Conservation (phyloP, 768 basidiomycete species). For the Dendrothele bispora region DNA sequence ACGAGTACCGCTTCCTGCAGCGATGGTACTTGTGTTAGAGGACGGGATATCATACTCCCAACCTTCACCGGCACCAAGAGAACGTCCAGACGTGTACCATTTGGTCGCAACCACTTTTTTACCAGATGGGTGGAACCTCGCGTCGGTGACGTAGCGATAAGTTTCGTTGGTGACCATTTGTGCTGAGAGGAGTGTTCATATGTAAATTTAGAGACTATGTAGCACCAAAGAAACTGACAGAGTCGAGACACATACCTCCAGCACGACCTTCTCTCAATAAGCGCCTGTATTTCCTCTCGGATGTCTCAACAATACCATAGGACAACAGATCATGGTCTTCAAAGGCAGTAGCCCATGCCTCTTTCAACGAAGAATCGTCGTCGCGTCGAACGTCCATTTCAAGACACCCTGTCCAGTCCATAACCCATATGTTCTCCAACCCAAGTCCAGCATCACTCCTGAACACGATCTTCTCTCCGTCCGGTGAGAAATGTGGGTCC, state of each 20-base stretch:
- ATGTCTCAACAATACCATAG: constrained; percentile 36
- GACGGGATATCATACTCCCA: constrained; percentile 65
- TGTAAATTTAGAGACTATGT: constrained; percentile 11
- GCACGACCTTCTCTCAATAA: constrained; percentile 40
- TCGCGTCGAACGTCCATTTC: constrained; percentile 41
- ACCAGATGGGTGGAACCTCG: constrained; percentile 70
- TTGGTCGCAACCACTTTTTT: constrained; percentile 68
- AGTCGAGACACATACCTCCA: constrained; percentile 20
- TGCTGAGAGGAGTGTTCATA: constrained; percentile 30
- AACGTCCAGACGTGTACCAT: constrained; percentile 68
- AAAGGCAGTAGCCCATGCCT: constrained; percentile 25
- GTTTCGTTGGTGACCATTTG: constrained; percentile 67
- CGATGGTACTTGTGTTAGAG: constrained; percentile 27
- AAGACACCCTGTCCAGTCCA: constrained; percentile 64
- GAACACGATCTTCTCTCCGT: constrained; percentile 64
- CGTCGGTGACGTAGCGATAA: constrained; percentile 67
- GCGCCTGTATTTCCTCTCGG: constrained; percentile 32
- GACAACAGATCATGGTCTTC: constrained; percentile 37
- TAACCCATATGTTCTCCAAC: constrained; percentile 75
- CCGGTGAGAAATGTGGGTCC: constrained; percentile 72
- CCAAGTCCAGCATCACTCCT: constrained; percentile 73
- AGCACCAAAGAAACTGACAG: not conserved
- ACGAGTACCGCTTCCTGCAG: constrained; percentile 48
- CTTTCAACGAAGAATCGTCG: constrained; percentile 19
- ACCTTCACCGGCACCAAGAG: constrained; percentile 70